Conservation (phyloP, 805 yeast genomes). For the Lachancea kluyveri region DNA sequence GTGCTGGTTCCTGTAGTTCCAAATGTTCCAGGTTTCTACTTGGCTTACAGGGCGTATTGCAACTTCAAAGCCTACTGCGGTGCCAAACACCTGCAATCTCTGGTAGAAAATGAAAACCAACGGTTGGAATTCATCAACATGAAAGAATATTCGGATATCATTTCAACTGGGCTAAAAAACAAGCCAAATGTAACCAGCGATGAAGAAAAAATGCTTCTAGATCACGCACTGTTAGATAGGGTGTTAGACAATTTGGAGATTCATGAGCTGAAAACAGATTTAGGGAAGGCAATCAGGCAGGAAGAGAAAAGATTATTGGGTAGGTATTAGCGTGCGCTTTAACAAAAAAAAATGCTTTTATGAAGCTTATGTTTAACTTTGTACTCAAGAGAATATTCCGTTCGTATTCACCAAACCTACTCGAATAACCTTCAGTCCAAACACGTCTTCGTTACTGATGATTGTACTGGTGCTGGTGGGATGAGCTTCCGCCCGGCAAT, state of each 20-base stretch:
- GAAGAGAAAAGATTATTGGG: constrained; percentile 32
- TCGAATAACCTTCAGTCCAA: no score
- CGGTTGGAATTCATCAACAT: constrained; percentile 29
- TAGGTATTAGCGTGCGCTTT: no score
- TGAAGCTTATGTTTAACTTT: no score
- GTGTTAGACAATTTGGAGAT: constrained; percentile 42
- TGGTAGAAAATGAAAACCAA: constrained; percentile 43
- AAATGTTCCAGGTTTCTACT: constrained; percentile 85
- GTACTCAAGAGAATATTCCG: no score
- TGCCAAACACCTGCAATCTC: constrained; percentile 55
- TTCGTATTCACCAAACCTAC: no score
- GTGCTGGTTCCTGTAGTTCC: constrained; percentile 83
- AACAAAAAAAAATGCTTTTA: no score
- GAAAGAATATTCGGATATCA: constrained; percentile 26
- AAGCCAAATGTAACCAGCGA: constrained; percentile 8
- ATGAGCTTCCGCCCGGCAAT: no score
- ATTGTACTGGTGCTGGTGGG: no score
- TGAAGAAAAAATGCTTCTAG: constrained; percentile 35
- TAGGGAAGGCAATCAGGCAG: constrained; percentile 48
- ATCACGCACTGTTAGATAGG: constrained; percentile 39
- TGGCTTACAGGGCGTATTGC: constrained; percentile 77
- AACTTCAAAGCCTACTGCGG: constrained; percentile 76
- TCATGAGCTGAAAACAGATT: constrained; percentile 37
- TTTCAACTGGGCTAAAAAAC: constrained; percentile 2
- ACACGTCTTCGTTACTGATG: no score